These are phyloP conservation scores for Zostera marina DNA, from an alignment of 116 monocot genomes.

Conservation along the genomic window DNA sequence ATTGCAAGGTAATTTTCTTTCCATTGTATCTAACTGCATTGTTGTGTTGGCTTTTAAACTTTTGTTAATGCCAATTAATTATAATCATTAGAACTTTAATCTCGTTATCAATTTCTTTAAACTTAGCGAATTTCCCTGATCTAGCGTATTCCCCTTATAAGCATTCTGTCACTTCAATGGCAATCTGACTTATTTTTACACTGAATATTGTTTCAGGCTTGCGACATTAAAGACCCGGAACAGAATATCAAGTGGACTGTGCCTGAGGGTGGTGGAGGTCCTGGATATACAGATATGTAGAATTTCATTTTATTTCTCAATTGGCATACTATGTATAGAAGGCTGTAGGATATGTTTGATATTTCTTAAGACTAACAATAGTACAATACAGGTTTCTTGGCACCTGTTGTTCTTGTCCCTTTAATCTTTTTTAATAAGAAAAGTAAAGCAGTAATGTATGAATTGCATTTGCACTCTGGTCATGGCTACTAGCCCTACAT, in stretches of 20 bases:
- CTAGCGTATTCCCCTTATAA: neutral
- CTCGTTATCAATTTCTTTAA: too few relatives aligned
- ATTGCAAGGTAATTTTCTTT: constrained; percentile 65
- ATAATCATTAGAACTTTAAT: too few relatives aligned
- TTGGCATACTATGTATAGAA: neutral
- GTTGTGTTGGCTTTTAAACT: neutral
- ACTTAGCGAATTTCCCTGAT: too few relatives aligned
- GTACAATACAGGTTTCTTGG: too few relatives aligned
- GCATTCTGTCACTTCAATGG: neutral
- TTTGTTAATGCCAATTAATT: too few relatives aligned
- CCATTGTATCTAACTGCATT: neutral
- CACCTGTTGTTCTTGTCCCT: too few relatives aligned
- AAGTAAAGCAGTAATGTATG: too few relatives aligned
- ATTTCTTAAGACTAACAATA: neutral
- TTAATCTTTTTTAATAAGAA: too few relatives aligned
- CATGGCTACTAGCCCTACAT: too few relatives aligned
- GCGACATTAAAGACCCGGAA: constrained; percentile 88
- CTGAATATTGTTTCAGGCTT: constrained; percentile 38
- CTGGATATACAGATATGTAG: constrained; percentile 76
- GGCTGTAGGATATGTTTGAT: neutral
- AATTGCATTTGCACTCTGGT: too few relatives aligned
- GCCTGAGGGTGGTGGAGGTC: constrained; percentile 92
- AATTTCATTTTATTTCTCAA: constrained; percentile 1
- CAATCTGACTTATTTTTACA: neutral
- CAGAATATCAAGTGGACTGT: constrained; percentile 97